Evolutionary conservation across 2,329 filamentous ascomycete species (phyloP), one percentile per base, ranked within the genome.

Genomic region (Penicillium freii): DNA sequence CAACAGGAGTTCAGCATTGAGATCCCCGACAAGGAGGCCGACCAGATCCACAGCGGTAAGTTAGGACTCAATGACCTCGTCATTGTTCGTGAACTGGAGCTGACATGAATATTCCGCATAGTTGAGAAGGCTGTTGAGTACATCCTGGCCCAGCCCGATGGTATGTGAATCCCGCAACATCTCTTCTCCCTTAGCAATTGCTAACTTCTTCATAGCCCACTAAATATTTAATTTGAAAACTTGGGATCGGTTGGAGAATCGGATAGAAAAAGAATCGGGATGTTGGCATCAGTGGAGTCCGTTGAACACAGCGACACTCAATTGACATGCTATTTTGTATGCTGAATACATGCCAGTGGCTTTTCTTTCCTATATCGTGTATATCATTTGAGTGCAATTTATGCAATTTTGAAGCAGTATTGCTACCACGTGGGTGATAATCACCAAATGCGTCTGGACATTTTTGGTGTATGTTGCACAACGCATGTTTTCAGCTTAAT

Each of bases 21-120:
- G 85, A 97, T 97, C 72, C 92, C 92, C 69, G 92, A 97, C 81
- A 96, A 96, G 86, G 91, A 96, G 74, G 92, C 92, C 67, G 92
- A 97, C 78, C 83, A 84, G 66, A 96, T 97, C 78, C 91, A 94
- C 85, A 96, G 91, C 73, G 87, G 92, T 96, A 89, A 69, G 90
- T 80, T 31, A 21, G 9, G 23, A 29, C 8, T 49, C 33, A 23
- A 34, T 39, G 27, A 29, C 33, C 27, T 40, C 38, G 21, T 9
- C 39, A 23, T 36, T 45, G 21, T 25, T 45, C 29, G 21, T 29
- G 5, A 21, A 7, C 9, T 29, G 29, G 50, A 36, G 23, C 57
- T 61, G 48, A 61, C 59, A 34, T 61, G 48, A 50, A 62, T 66
- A 42, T 56, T 57, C 43, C 53, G 58, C 40, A 66, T 71, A 96